phyloP scores from a whole-genome alignment of 1,284 basidiomycete genomes.

The Ganoderma resinaceum region DNA sequence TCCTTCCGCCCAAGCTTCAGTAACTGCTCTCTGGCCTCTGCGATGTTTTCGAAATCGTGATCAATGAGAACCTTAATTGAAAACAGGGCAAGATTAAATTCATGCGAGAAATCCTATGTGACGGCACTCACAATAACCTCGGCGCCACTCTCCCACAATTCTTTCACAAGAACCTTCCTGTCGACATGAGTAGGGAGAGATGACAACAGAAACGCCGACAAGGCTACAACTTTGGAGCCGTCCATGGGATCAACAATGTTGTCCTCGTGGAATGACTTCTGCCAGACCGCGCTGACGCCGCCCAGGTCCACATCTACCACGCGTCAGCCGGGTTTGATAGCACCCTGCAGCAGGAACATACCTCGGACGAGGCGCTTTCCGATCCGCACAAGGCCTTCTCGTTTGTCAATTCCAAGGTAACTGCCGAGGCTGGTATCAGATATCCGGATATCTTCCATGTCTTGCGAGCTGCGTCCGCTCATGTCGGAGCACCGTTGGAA shows the following conservation, averaged over 20 bases:
- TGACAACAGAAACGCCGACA: slow-evolving; percentile 89
- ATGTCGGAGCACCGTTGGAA: slow-evolving; percentile 54
- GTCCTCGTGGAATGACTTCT: slow-evolving; percentile 59
- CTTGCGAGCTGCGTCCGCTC: slow-evolving; percentile 23
- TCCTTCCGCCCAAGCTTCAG: slow-evolving; percentile 73
- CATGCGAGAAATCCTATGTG: background rate
- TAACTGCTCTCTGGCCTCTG: slow-evolving; percentile 84
- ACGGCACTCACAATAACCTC: slow-evolving; percentile 67
- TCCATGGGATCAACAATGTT: slow-evolving; percentile 46
- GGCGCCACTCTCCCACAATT: slow-evolving; percentile 92
- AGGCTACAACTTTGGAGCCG: slow-evolving; percentile 67
- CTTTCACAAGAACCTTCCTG: slow-evolving; percentile 74
- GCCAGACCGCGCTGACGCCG: slow-evolving; percentile 56
- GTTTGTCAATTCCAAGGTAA: slow-evolving; percentile 76
- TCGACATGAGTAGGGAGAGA: slow-evolving; percentile 68
- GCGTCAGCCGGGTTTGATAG: slow-evolving; percentile 12
- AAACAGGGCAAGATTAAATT: background rate
- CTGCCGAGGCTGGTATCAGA: slow-evolving; percentile 58
- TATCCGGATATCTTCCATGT: slow-evolving; percentile 47
- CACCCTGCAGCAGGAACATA: slow-evolving; percentile 38
- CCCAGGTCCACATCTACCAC: slow-evolving; percentile 56
- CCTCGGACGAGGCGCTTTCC: slow-evolving; percentile 68
- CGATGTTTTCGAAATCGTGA: slow-evolving; percentile 82
- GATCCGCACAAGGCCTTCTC: slow-evolving; percentile 70
- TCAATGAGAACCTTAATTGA: slow-evolving; percentile 83